Evolutionary conservation across 352 stramenopile genomes (phyloP), one percentile per base, ranked within the genome.

Genomic region (Phytopythium chamaehyphon): DNA sequence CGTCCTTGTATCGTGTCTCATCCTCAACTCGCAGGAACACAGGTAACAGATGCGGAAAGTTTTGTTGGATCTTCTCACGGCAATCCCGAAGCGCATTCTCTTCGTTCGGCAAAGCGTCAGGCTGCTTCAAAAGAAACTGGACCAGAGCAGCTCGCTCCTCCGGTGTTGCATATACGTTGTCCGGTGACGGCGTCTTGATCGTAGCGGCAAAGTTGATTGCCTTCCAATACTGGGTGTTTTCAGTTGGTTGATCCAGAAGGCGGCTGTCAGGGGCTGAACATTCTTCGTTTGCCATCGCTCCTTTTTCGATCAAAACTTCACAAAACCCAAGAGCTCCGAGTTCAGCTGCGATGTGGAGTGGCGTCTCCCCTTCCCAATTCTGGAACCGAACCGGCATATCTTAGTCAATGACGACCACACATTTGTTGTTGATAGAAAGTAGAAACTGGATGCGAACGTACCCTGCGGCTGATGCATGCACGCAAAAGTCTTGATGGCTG

Each of bases 311-410:
- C 14, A 83, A 39, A 18, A 62, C 63, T 23, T 73, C 47, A 26
- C 64, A 78, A 21, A 76, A 73, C 1, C 72, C 72, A 42, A 76
- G 57, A 2, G 72, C 72, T 5, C 72, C 72, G 1, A 73, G 46
- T 53, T 76, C 63, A 53, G 72, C 66, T 40, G 72, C 72, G 23
- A 79, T 51, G 47, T 83, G 72, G 21, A 83, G 45, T n/a, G 72
- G 72, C 6, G 72, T 78, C 47, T 76, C 67, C 2, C 72, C 72
- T 52, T 71, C 57, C 72, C 72, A 83, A 26, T 83, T 83, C 72
- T 81, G 35, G n/a, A 23, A 16, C 28, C 28, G 9, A 33, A 33
- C 5, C 28, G 28, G 9, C 9, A 33, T 10, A 33, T 9, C 28
- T 33, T 33, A 33, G 28, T 9, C n/a, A n/a, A n/a, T n/a, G n/a